A percentile compares a stretch with the other conserved stretches of the same genome.
Conservation (phyloP, 345 rosid genomes). For the Hypericum perforatum region DNA sequence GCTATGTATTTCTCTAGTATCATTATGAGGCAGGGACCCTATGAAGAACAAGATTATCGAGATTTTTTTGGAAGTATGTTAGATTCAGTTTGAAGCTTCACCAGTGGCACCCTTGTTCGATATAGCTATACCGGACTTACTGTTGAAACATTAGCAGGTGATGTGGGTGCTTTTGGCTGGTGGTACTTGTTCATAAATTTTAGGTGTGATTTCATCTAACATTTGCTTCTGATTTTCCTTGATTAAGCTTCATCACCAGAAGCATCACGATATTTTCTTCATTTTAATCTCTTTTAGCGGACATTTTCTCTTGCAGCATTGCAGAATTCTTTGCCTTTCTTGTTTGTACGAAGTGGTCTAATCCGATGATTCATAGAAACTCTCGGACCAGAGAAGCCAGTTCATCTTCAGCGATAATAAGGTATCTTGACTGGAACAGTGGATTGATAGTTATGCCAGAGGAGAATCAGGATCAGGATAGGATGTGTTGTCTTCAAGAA, state of each 20-base stretch:
- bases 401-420: slow-evolving; percentile 49
- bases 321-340: slow-evolving; percentile 96
- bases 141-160: slow-evolving; percentile 42
- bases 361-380: slow-evolving; percentile 75
- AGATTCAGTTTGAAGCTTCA: no score
- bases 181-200: slow-evolving; percentile 92
- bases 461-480: slow-evolving; percentile 49
- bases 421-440: slow-evolving; percentile 90
- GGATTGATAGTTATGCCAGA: slow-evolving; percentile 62
- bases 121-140: background rate
- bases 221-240: slow-evolving; percentile 6
- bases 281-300: slow-evolving; percentile 1
- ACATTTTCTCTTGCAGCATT: slow-evolving; percentile 44
- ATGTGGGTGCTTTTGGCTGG: slow-evolving; percentile 89
- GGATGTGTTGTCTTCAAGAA: slow-evolving; percentile 70
- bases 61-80: no score
- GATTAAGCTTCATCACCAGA: background rate
- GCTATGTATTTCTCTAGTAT: no score
- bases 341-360: slow-evolving; percentile 91
- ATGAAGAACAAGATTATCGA: no score
- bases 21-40: no score
- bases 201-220: slow-evolving; percentile 35
- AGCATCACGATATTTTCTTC: background rate
- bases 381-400: slow-evolving; percentile 35
- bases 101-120: no score